Base-by-base conservation (phyloP, 768 basidiomycete species). In the Hypholoma sublateritium region DNA sequence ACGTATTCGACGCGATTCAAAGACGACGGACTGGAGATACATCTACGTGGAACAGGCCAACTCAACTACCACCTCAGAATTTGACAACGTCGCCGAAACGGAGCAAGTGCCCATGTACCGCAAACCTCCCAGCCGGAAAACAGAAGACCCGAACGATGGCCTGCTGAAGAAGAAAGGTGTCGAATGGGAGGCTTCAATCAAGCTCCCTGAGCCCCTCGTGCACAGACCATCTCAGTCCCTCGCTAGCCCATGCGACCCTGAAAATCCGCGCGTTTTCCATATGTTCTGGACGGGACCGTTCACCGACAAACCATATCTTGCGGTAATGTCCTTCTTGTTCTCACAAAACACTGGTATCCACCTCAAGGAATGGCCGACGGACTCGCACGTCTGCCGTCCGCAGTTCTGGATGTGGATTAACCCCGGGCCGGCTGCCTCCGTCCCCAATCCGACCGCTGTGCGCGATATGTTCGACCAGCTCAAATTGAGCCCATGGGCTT, bases 321-420 rank as follows among this genome's bases (percentile, higher is more conserved):
- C 95, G 0, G 77, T 96, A 21, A 77, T 93, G 50, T 97, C 95
- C 4, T 97, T 92, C 81, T 82, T 97, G 44, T 97, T 85, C 74
- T 93, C 94, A 0, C 95, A 96, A 71, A 95, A 95, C 68, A 83
- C 94, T 5, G 90, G 87, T 11, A 80, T 97, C 13, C 86, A 95
- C 65, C 75, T 85, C 19, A 64, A 62, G 5, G 69, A 77, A 6
- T 74, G 70, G 68, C 74, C 76, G 0, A 45, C 61, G 4, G 73
- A 82, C 50, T 64, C 82, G 1, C 65, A 67, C 1, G 78, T 86
- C 22, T 98, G 95, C 69, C 85, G 91, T 9, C 92, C 95, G 0
- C 86, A 95, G 67, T 91, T 97, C 71, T 96, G 93, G 93, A 71
- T 97, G 50, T 97, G 95, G 95, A 92, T 97, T 69, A 96, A 95